Percentiles rank a stretch among this genome's conserved stretches.
Conservation (phyloP, 2,329 filamentous ascomycete genomes). For the Bipolaris oryzae region DNA sequence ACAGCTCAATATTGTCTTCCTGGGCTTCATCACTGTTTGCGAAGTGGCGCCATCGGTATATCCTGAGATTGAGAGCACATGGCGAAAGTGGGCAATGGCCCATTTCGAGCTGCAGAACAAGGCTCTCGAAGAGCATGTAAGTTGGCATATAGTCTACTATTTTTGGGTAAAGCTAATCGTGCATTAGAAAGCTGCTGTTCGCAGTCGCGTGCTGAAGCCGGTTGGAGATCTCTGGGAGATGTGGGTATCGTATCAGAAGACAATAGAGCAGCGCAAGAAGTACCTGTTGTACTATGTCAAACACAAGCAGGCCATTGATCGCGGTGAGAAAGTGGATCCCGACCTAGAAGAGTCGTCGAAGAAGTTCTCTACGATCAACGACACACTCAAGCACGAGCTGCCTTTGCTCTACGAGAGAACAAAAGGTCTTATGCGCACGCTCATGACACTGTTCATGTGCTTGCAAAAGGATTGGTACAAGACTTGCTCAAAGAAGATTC, state of each 20-base stretch:
- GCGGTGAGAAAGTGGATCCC: constrained; percentile 84
- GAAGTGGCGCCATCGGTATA: constrained; percentile 64
- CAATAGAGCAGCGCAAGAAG: constrained; percentile 95
- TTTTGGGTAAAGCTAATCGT: constrained; percentile 19
- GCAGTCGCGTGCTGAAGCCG: constrained; percentile 83
- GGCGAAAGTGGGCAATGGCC: constrained; percentile 86
- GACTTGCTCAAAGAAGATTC: constrained; percentile 83
- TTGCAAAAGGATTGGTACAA: constrained; percentile 84
- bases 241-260: constrained; percentile 81
- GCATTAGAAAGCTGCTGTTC: constrained; percentile 65
- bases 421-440: constrained; percentile 81
- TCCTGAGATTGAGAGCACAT: constrained; percentile 89
- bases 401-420: constrained; percentile 83
- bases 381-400: constrained; percentile 89
- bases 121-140: constrained; percentile 83
- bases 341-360: constrained; percentile 84
- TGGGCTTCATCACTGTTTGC: constrained; percentile 83
- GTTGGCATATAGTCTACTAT: constrained; percentile 29
- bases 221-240: constrained; percentile 78
- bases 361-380: constrained; percentile 88
- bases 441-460: constrained; percentile 80
- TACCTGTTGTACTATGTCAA: constrained; percentile 88
- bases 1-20: constrained; percentile 79
- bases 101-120: constrained; percentile 85
- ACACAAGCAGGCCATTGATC: constrained; percentile 75